Conservation (phyloP, 345 rosid genomes). For the Chamaenerion angustifolium region DNA sequence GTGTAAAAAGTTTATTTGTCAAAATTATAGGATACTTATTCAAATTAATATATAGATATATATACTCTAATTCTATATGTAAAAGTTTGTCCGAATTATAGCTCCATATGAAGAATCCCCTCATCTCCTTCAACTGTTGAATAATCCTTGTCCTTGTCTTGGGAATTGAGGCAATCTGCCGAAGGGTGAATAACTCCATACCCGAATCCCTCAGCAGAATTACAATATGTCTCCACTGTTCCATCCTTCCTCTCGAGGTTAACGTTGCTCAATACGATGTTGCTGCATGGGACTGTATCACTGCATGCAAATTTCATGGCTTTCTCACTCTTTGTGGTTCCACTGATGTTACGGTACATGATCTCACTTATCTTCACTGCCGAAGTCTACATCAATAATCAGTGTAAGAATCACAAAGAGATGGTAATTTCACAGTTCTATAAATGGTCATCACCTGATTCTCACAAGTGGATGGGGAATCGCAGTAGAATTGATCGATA, state of each 20-base stretch:
- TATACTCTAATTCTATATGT: too few relatives aligned
- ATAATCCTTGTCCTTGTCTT: slow-evolving; percentile 52
- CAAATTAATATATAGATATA: too few relatives aligned
- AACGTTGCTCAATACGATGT: slow-evolving; percentile 62
- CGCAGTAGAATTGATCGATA: slow-evolving; percentile 96
- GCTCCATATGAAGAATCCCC: slow-evolving; percentile 44
- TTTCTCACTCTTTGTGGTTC: slow-evolving; percentile 53
- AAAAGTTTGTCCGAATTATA: slow-evolving; percentile 30
- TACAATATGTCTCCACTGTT: too few relatives aligned
- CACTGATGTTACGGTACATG: slow-evolving; percentile 77
- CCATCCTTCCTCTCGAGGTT: slow-evolving; percentile 53
- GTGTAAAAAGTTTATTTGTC: too few relatives aligned
- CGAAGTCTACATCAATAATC: slow-evolving; percentile 33
- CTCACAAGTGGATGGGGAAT: slow-evolving; percentile 61
- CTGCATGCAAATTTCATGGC: slow-evolving; percentile 94
- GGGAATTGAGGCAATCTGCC: slow-evolving; percentile 70
- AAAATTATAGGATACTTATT: too few relatives aligned
- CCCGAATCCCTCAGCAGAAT: too few relatives aligned
- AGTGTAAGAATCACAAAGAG: too few relatives aligned
- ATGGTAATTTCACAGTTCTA: too few relatives aligned
- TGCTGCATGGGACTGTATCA: slow-evolving; percentile 76
- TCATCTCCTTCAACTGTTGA: too few relatives aligned
- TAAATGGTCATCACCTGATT: slow-evolving; percentile 88
- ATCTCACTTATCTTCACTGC: slow-evolving; percentile 72
- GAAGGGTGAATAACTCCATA: slow-evolving; percentile 77